A percentile compares a stretch with the other conserved stretches of the same genome.
These are phyloP conservation scores for Tulasnella sp. DNA, from an alignment of 768 basidiomycete species.

Conservation along the genomic window DNA sequence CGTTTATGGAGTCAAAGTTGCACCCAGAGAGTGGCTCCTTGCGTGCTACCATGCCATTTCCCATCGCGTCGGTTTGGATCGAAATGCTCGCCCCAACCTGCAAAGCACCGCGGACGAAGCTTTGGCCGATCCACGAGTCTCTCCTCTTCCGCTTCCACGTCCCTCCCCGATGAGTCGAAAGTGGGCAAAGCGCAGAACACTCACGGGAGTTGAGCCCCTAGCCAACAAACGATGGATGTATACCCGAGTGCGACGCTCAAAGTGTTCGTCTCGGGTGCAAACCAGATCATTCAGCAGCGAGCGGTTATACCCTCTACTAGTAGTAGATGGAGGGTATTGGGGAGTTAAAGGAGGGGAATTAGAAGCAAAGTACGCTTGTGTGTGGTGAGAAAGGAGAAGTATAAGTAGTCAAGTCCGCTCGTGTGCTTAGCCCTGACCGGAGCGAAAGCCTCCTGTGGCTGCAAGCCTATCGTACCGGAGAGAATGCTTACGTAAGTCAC, in stretches of 20 bases:
- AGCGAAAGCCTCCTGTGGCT: conserved; percentile 7
- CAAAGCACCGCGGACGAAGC: background rate
- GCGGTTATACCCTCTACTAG: background rate
- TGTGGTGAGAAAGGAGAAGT: conserved; percentile 5
- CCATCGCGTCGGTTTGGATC: conserved; percentile 1
- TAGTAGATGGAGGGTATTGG: background rate
- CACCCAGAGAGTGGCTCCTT: background rate
- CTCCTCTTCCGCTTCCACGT: background rate
- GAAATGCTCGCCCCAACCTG: background rate
- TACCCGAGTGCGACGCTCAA: conserved; percentile 55
- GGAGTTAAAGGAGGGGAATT: background rate
- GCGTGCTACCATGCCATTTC: conserved; percentile 5
- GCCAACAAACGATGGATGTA: conserved; percentile 74
- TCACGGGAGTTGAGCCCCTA: conserved; percentile 88
- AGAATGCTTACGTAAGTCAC: background rate
- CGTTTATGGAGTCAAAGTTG: background rate
- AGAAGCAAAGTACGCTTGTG: background rate
- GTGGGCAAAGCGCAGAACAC: conserved; percentile 43
- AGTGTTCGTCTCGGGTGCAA: conserved; percentile 25
- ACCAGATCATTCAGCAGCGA: conserved; percentile 23
- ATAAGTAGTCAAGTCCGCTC: conserved; percentile 7
- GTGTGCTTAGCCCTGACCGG: background rate
- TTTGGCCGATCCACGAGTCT: background rate
- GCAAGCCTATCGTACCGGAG: background rate
- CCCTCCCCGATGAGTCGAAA: background rate